Percentiles rank a stretch among this genome's conserved stretches.
Conservation (phyloP, 371 early-diverging fungal species). For the Haplosporangium sp. region DNA sequence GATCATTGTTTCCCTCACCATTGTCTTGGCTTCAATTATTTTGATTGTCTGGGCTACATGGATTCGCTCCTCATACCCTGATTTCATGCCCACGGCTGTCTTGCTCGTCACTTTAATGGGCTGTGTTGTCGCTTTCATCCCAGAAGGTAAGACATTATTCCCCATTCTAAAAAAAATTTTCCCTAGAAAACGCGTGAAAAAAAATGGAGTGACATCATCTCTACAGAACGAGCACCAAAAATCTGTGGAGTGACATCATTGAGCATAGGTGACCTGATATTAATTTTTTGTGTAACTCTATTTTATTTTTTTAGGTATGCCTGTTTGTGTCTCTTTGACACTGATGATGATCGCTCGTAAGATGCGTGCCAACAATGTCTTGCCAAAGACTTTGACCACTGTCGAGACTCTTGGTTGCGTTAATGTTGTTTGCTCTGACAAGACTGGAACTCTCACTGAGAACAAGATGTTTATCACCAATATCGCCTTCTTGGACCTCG, state of each 20-base stretch:
- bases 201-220: slow-evolving; percentile 13
- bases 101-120: slow-evolving; percentile 81
- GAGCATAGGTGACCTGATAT: not conserved
- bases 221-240: not conserved
- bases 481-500: slow-evolving; percentile 59
- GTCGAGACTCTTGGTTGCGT: slow-evolving; percentile 81
- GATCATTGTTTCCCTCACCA: slow-evolving; percentile 72
- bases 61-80: slow-evolving; percentile 61
- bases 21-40: slow-evolving; percentile 61
- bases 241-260: slow-evolving; percentile 1
- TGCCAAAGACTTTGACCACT: slow-evolving; percentile 72
- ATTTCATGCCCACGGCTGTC: slow-evolving; percentile 64
- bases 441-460: slow-evolving; percentile 80
- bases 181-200: slow-evolving; percentile 6
- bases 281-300: slow-evolving; percentile 2
- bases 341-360: slow-evolving; percentile 67
- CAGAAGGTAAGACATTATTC: slow-evolving; percentile 61
- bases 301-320: slow-evolving; percentile 53
- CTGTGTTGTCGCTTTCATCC: slow-evolving; percentile 75
- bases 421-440: slow-evolving; percentile 78
- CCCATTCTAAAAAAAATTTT: not conserved
- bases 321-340: slow-evolving; percentile 67
- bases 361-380: slow-evolving; percentile 66
- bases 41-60: slow-evolving; percentile 66
- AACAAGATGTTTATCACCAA: slow-evolving; percentile 72